Percentiles rank a stretch among this genome's conserved stretches.
phyloP scores from a whole-genome alignment of 1,139 yeast species.

The Hansenula sp. region DNA sequence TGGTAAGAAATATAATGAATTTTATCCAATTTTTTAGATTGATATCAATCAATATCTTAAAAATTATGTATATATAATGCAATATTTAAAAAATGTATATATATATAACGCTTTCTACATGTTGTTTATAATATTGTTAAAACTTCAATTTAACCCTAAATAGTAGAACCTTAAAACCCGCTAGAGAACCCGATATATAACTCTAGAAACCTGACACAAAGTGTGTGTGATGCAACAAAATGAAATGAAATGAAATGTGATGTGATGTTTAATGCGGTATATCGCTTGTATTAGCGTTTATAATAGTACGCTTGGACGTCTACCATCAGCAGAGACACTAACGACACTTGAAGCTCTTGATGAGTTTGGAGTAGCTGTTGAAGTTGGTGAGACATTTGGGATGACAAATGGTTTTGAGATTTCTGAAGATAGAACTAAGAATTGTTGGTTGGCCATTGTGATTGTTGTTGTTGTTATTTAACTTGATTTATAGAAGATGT shows the following conservation, averaged over 20 bases:
- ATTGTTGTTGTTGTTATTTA: slow-evolving; percentile 5
- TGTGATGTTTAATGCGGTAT: background rate
- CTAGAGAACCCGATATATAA: background rate
- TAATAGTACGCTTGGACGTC: slow-evolving; percentile 3
- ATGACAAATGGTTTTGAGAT: slow-evolving; percentile 59
- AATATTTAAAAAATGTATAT: background rate
- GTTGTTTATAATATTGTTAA: background rate
- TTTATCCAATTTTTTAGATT: slow-evolving; percentile 36
- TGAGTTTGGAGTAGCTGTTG: slow-evolving; percentile 19
- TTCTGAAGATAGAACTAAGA: slow-evolving; percentile 53
- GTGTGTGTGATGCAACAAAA: no score
- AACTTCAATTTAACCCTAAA: background rate
- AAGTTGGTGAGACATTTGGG: slow-evolving; percentile 58
- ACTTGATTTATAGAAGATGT: background rate
- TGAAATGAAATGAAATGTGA: background rate
- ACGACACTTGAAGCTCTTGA: background rate
- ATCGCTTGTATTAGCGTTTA: background rate
- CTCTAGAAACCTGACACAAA: no score
- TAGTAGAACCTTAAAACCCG: background rate
- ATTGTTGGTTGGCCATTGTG: slow-evolving; percentile 28
- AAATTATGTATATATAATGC: background rate
- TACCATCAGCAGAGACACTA: background rate
- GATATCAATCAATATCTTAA: background rate
- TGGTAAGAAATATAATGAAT: slow-evolving; percentile 66
- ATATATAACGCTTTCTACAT: background rate